Conservation (phyloP, 2,329 filamentous ascomycete species). For the Monilinia polystroma region DNA sequence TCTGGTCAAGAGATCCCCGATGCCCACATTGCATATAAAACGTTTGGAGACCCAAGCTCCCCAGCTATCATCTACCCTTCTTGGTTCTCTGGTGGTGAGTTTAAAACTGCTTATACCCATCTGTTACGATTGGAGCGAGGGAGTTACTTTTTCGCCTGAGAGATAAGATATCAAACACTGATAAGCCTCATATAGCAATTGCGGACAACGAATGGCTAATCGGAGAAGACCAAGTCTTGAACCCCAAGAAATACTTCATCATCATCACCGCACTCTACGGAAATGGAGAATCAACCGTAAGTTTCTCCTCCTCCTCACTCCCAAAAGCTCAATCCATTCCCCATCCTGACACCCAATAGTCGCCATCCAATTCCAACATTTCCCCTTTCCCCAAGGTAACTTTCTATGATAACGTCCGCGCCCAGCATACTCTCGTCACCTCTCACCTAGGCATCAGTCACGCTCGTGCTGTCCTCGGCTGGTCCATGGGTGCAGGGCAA, state of each 20-base stretch:
- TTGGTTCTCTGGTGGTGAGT: conserved; percentile 66
- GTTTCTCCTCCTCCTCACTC: neutral
- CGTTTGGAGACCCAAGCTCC: conserved; percentile 60
- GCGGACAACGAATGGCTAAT: conserved; percentile 74
- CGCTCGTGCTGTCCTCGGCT: conserved; percentile 62
- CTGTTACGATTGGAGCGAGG: too few species aligned
- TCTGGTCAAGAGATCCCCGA: conserved; percentile 60
- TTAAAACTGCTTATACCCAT: neutral
- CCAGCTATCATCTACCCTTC: conserved; percentile 74
- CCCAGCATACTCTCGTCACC: conserved; percentile 65
- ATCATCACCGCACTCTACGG: conserved; percentile 68
- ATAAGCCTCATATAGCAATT: conserved; percentile 47
- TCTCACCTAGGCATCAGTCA: conserved; percentile 60
- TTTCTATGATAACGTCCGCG: conserved; percentile 68
- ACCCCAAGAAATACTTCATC: conserved; percentile 65
- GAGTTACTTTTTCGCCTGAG: neutral
- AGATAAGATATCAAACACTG: neutral
- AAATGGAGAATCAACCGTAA: conserved; percentile 60
- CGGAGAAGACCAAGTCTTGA: conserved; percentile 49
- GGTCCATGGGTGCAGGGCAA: conserved; percentile 70
- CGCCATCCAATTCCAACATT: conserved; percentile 60
- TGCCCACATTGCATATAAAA: conserved; percentile 75
- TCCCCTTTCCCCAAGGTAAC: conserved; percentile 61
- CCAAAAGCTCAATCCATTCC: neutral
- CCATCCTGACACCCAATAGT: conserved; percentile 36